These are phyloP conservation scores for Trichopus zeylanicus DNA, from an alignment of 116 monocot genomes.

Conservation along the genomic window DNA sequence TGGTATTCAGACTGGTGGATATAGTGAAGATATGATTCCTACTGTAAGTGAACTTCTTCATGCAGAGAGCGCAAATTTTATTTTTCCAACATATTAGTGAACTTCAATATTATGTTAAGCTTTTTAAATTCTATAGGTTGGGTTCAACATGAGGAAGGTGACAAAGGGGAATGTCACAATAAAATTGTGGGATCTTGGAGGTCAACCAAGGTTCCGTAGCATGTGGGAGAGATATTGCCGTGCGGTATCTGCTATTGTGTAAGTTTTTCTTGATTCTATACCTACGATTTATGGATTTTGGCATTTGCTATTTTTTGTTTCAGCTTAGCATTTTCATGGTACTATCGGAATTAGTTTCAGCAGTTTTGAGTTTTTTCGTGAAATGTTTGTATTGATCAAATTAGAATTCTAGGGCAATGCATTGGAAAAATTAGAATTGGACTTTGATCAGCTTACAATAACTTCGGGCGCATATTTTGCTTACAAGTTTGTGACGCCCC, in stretches of 20 bases:
- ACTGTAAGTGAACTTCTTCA: conserved; percentile 48
- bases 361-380: no score
- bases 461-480: no score
- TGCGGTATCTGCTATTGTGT: conserved; percentile 98
- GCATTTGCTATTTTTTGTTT: no score
- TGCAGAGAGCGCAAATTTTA: not conserved
- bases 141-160: conserved; percentile 99
- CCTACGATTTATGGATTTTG: no score
- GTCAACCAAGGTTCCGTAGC: conserved; percentile 91
- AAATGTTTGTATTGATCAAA: no score
- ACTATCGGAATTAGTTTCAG: no score
- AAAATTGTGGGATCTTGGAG: conserved; percentile 99
- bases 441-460: no score
- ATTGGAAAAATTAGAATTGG: no score
- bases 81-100: no score
- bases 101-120: not conserved
- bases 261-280: conserved; percentile 17
- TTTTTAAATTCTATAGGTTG: conserved; percentile 47
- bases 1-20: conserved; percentile 98
- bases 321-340: no score
- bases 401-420: no score
- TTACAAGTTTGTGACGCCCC: no score
- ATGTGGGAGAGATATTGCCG: conserved; percentile 99
- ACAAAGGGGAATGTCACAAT: conserved; percentile 99
- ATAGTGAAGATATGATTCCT: conserved; percentile 98